These are phyloP conservation scores for Pythium angustatum DNA, from an alignment of 352 stramenopile species.

Conservation along the genomic window DNA sequence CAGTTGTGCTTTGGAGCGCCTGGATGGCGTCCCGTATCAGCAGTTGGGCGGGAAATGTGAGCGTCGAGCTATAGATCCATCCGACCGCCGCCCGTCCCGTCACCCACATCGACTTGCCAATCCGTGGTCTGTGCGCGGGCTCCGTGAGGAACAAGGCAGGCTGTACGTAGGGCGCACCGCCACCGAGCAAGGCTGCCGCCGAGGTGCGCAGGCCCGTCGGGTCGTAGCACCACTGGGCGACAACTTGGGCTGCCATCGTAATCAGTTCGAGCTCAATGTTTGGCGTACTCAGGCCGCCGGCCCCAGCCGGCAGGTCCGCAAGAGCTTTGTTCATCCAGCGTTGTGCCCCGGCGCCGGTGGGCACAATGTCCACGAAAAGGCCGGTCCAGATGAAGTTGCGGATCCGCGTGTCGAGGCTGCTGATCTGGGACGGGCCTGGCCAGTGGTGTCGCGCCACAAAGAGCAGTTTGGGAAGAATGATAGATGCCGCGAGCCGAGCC, in stretches of 20 bases:
- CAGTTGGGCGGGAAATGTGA: background rate
- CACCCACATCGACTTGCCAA: background rate
- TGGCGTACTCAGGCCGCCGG: background rate
- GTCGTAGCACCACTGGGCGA: background rate
- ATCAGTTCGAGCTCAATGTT: background rate
- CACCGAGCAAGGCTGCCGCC: too few relatives aligned
- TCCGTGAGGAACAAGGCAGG: too few relatives aligned
- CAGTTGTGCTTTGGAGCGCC: background rate
- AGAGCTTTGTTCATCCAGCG: background rate
- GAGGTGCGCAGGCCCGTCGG: too few relatives aligned
- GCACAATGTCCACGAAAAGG: background rate
- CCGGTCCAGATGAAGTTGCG: background rate
- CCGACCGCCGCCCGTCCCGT: background rate
- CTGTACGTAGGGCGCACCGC: background rate
- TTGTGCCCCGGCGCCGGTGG: background rate
- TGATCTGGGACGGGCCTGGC: background rate
- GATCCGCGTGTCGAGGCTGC: background rate
- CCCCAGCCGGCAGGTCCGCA: background rate
- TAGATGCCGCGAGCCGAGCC: background rate
- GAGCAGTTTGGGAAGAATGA: slow-evolving; percentile 15
- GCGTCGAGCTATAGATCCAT: background rate
- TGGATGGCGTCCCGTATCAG: background rate
- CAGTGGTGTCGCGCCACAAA: slow-evolving; percentile 17
- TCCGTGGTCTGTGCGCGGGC: background rate
- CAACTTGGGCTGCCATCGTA: background rate